Conservation (phyloP, 2,329 filamentous ascomycete genomes). For the Xylaria sp. region DNA sequence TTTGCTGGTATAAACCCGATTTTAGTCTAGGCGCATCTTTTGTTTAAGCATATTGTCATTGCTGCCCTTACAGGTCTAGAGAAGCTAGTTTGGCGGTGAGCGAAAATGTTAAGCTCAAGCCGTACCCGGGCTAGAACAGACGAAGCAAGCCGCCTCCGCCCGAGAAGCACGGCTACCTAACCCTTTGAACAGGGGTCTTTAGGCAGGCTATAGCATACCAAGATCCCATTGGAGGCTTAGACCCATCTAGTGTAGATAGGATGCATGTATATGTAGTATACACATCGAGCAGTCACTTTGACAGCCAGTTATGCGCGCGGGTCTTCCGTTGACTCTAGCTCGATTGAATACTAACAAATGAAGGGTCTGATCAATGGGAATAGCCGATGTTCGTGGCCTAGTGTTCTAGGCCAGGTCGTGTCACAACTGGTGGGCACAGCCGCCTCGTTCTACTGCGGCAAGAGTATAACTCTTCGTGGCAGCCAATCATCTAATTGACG, state of each 20-base stretch:
- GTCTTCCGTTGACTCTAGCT: neutral
- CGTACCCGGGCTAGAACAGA: neutral
- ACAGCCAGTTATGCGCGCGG: neutral
- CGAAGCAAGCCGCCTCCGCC: neutral
- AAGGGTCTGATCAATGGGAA: neutral
- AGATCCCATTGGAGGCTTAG: neutral
- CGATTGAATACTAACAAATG: neutral
- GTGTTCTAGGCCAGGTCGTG: too few species aligned
- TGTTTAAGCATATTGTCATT: neutral
- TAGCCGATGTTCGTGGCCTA: neutral
- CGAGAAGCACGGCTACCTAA: neutral
- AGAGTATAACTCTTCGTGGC: constrained; percentile 1
- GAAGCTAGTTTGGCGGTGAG: neutral
- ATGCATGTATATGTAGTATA: neutral
- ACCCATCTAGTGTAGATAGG: neutral
- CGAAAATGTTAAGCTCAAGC: neutral
- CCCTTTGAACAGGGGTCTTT: neutral
- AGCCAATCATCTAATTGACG: constrained; percentile 25
- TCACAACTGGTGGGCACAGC: too few species aligned
- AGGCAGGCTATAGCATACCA: neutral
- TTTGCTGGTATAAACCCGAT: neutral
- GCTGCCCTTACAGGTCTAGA: neutral
- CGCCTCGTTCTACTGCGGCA: constrained; percentile 6
- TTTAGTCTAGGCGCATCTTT: neutral
- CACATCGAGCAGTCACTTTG: neutral